Evolutionary conservation across 805 yeast genomes (phyloP), one percentile per base, ranked within the genome.

Genomic region (Starmerella lactis-condensi): DNA sequence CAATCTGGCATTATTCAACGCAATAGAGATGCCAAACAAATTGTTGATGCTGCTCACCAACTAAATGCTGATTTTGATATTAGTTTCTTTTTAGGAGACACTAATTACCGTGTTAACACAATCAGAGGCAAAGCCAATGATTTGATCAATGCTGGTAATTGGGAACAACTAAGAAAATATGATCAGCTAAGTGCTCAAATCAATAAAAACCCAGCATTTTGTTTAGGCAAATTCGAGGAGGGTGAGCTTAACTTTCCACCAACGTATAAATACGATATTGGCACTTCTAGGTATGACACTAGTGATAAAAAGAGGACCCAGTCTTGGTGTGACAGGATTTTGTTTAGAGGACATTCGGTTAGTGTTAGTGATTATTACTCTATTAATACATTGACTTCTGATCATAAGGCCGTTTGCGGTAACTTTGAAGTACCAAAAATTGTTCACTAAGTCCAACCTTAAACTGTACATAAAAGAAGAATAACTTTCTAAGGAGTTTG

Each of bases 311-410:
- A 72, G 52, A 67, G 99, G 39, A 72, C 78, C 9, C 99, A 98
- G 1, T 91, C 98, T 0, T 89, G 98, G 98, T 83, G 96, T 3
- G 99, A 89, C 56, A 58, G 98, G 35, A 72, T 85, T 20, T 53
- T 83, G 29, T 72, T 70, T 45, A 58, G 75, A 17, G 72, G 76
- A 11, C 62, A 65, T 22, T 56, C 64, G 8, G 50, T 83, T 34
- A 60, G 56, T 27, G 85, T 76, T 38, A 53, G 57, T 6, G 89
- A 85, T 50, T 63, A 68, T 10, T 60, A 74, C 30, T 66, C 61
- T 14, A 59, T 62, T 12, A 20, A 23, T 16, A 60, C 78, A 14
- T 51, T 59, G 12, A 75, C 77, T 44, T 78, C 93, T 1, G 98
- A 85, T 47, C 98, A 85, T 52, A 58, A 91, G 28, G 95, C 96